Conservation (phyloP, 169 alveolate species). For the Cryptosporidium sp. region DNA sequence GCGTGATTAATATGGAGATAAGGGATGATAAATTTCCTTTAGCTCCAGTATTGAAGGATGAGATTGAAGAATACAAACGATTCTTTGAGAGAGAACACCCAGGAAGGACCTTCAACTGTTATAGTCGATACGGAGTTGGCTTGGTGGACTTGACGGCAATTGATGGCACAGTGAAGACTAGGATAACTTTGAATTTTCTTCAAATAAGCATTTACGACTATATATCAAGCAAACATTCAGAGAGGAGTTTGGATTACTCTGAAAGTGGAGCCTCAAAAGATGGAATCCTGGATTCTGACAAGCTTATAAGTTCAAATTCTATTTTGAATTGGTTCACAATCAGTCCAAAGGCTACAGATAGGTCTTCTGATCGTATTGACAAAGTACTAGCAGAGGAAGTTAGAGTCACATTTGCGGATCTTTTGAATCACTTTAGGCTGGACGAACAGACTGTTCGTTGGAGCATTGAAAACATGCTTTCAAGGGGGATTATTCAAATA, state of each 20-base stretch:
- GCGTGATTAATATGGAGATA: conserved; percentile 16
- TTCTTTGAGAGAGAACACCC: conserved; percentile 68
- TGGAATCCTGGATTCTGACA: conserved; percentile 1
- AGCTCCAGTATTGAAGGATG: conserved; percentile 43
- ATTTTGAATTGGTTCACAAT: conserved; percentile 59
- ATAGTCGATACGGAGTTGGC: conserved; percentile 33
- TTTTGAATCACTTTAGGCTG: conserved; percentile 28
- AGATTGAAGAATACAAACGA: conserved; percentile 8
- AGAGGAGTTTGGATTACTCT: background rate
- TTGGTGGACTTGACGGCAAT: conserved; percentile 42
- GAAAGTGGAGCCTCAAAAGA: background rate
- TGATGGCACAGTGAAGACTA: conserved; percentile 26
- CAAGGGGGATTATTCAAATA: conserved; percentile 29
- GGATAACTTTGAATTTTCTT: conserved; percentile 19
- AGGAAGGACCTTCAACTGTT: conserved; percentile 68
- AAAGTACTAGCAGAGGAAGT: background rate
- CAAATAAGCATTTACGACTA: conserved; percentile 66
- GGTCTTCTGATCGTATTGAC: background rate
- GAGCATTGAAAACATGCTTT: conserved; percentile 46
- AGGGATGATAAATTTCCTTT: conserved; percentile 49
- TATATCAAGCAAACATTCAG: background rate
- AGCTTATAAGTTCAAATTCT: conserved; percentile 24
- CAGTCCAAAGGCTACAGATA: conserved; percentile 34
- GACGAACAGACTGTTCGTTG: conserved; percentile 48
- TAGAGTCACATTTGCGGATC: conserved; percentile 3